phyloP scores from a whole-genome alignment of 495 filamentous ascomycete species.

The Xylaria castorea region DNA sequence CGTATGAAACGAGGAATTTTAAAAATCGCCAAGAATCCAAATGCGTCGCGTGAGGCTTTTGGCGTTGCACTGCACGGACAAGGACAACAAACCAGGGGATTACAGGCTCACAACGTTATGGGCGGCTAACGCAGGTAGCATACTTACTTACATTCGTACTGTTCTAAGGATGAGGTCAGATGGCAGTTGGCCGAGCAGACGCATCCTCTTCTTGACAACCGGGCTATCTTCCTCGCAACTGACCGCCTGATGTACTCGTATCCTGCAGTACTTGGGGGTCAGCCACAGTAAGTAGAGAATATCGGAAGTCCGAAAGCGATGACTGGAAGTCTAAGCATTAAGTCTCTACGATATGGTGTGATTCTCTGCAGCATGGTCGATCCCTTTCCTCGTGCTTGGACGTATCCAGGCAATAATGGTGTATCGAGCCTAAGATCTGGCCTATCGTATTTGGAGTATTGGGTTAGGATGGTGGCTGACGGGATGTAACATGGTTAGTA shows the following conservation, averaged over 20 bases:
- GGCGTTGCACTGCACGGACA: constrained; percentile 24
- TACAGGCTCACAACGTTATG: constrained; percentile 8
- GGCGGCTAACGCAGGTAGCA: background rate
- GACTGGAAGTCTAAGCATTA: background rate
- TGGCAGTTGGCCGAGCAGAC: constrained; percentile 8
- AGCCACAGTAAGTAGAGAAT: background rate
- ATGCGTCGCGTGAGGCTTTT: constrained; percentile 26
- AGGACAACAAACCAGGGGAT: background rate
- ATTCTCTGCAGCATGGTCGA: constrained; percentile 7
- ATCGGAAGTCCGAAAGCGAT: constrained; percentile 14
- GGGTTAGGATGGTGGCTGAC: constrained; percentile 26
- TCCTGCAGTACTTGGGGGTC: constrained; percentile 8
- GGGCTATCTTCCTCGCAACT: background rate
- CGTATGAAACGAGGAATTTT: constrained; percentile 4
- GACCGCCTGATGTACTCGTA: background rate
- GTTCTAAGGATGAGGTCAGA: constrained; percentile 8
- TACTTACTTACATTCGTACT: background rate
- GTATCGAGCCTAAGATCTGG: constrained; percentile 2
- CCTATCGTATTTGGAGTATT: constrained; percentile 4
- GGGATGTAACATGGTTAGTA: constrained; percentile 25
- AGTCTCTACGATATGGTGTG: background rate
- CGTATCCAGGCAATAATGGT: background rate
- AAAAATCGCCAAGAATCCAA: constrained; percentile 16
- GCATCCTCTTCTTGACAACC: background rate
- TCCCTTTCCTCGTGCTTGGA: constrained; percentile 17